phyloP scores from a whole-genome alignment of 73 alveolate genomes.

The Uronychia binucleata region DNA sequence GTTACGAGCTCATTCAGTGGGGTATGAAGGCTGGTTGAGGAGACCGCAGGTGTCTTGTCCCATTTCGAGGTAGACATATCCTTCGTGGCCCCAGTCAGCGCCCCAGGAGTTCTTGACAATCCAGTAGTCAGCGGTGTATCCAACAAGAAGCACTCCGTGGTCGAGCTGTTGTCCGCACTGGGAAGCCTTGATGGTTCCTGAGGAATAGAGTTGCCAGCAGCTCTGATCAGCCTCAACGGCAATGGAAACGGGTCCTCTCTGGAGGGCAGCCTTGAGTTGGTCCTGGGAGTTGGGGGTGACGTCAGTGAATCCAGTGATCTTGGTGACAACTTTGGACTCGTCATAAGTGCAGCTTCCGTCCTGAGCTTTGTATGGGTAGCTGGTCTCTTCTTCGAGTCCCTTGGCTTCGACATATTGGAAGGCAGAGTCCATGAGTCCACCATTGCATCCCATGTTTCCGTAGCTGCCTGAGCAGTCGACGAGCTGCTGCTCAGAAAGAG shows the following conservation, averaged over 20 bases:
- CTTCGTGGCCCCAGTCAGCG: slow-evolving; percentile 92
- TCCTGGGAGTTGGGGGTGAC: slow-evolving; percentile 33
- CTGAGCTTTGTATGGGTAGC: slow-evolving; percentile 73
- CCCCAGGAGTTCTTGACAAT: slow-evolving; percentile 97
- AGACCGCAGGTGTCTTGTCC: slow-evolving; percentile 33
- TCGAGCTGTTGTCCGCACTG: slow-evolving; percentile 76
- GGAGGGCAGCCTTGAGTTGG: slow-evolving; percentile 44
- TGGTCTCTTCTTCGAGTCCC: slow-evolving; percentile 64
- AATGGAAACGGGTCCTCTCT: slow-evolving; percentile 65
- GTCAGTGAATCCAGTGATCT: slow-evolving; percentile 17
- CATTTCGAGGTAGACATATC: slow-evolving; percentile 78
- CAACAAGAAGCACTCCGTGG: slow-evolving; percentile 93
- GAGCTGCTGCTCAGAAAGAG: slow-evolving; percentile 73
- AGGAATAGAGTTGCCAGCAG: slow-evolving; percentile 74
- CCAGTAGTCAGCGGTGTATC: slow-evolving; percentile 83
- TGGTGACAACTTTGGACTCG: slow-evolving; percentile 39
- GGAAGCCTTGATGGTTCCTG: slow-evolving; percentile 60
- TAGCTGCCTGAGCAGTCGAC: slow-evolving; percentile 77
- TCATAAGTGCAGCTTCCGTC: slow-evolving; percentile 45
- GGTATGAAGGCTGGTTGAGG: slow-evolving; percentile 20
- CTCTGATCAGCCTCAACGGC: slow-evolving; percentile 86
- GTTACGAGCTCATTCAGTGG: too few relatives aligned
- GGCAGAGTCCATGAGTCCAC: slow-evolving; percentile 83
- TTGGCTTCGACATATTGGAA: slow-evolving; percentile 62
- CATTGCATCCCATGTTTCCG: slow-evolving; percentile 81